Evolutionary conservation across 257 asterid genomes (phyloP), one percentile per base, ranked within the genome.

Genomic region (Coffea canephora): DNA sequence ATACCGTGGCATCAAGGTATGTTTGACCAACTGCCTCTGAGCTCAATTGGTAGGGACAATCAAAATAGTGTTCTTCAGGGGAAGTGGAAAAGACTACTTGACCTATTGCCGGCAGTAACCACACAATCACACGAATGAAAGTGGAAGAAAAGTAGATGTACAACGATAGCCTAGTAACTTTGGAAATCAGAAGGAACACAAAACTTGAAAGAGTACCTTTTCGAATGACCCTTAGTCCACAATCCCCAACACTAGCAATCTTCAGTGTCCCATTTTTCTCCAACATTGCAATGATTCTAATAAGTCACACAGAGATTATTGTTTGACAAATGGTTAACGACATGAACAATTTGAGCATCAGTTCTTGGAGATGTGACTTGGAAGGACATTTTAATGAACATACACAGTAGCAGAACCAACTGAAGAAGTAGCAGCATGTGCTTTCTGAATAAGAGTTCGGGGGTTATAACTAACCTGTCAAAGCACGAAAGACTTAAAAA

Each of bases 41-140:
- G 84, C 97, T 92, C 86, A 94, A 74, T 88, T 92, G 98, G 84
- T 89, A 92, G 2, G 98, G 98, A 77, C 98, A 94, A 87, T 94
- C 97, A 76, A 94, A 94, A 75, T 92, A 92, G 86, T 92, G 98
- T 77, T 94, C 98, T 82, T 91, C 97, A 12, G 97, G 97, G 71
- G 90, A 91, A 5, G 98, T 90, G 52, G 97, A 89, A 83, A 81
- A 92, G 45, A 87, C 85, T 67, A 92, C 66, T 85, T 88, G 97
- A 77, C 95, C 98, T 94, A 73, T 75, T 52, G 23, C 74, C 46
- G 69, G 77, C 27, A 64, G 46, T 68, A 54, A 76, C 46, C 48
- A 79, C 45, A 64, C 18, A 69, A 54, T 41, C 21, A 71, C 18
- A 52, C 21, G 41, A 14, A 18, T 66, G 31, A 27, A 79, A 71